Evolutionary conservation across 2,329 filamentous ascomycete genomes (phyloP).

Genomic region (Bipolaris sorokiniana): DNA sequence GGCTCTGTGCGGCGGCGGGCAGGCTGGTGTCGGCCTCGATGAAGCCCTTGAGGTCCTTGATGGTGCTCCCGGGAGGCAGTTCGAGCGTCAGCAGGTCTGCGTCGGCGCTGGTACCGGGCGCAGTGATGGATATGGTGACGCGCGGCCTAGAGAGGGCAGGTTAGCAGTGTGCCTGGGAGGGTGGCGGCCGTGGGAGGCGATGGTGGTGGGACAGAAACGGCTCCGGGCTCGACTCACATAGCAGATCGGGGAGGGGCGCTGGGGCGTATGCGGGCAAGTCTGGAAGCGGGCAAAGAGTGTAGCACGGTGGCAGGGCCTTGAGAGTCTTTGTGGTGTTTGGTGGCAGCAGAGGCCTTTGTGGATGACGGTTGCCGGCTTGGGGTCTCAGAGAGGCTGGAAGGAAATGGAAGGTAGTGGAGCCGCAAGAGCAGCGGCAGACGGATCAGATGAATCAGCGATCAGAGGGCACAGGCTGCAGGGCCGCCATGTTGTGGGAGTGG

Average conservation of each 20-base stretch:
- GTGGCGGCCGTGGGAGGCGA: too few relatives aligned
- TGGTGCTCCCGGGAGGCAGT: slow-evolving; percentile 79
- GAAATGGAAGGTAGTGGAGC: slow-evolving; percentile 38
- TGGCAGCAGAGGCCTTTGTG: slow-evolving; percentile 2
- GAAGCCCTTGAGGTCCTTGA: slow-evolving; percentile 84
- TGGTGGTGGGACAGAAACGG: slow-evolving; percentile 45
- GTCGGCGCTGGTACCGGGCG: slow-evolving; percentile 69
- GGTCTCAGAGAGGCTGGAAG: slow-evolving; percentile 26
- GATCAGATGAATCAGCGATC: slow-evolving; percentile 36
- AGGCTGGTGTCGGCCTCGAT: slow-evolving; percentile 84
- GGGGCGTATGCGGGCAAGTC: slow-evolving; percentile 33
- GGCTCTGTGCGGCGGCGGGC: slow-evolving; percentile 74
- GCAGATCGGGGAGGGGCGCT: slow-evolving; percentile 20
- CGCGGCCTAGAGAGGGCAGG: slow-evolving; percentile 65
- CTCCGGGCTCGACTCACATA: slow-evolving; percentile 46
- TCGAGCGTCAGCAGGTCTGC: slow-evolving; percentile 82
- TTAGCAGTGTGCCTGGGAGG: slow-evolving; percentile 36
- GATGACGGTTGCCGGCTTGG: not conserved
- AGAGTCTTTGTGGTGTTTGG: not conserved
- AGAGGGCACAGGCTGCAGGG: slow-evolving; percentile 21
- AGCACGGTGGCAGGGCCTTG: slow-evolving; percentile 3
- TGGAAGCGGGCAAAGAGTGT: slow-evolving; percentile 44
- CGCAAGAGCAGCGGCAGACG: slow-evolving; percentile 25
- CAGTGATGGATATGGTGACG: slow-evolving; percentile 84
- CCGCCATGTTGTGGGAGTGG: slow-evolving; percentile 22